A percentile compares a stretch with the other conserved stretches of the same genome.
These are phyloP conservation scores for Aspergillus sp. DNA, from an alignment of 2,329 filamentous ascomycete species.

Conservation along the genomic window DNA sequence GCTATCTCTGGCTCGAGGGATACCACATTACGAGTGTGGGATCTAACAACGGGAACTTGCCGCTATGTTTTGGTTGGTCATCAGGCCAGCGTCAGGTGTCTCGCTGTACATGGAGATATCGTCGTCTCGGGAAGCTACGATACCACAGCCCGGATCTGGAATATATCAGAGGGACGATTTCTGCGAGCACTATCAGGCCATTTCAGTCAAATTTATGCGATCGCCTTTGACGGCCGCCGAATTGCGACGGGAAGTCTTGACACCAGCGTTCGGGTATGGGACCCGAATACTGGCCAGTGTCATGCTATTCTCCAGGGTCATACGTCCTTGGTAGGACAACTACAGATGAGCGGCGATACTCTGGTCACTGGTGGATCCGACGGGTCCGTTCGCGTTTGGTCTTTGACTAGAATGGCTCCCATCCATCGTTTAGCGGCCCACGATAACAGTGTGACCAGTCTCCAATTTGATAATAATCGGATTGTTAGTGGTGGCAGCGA, in stretches of 20 bases:
- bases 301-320: constrained; percentile 93
- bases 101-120: constrained; percentile 94
- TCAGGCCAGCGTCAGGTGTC: constrained; percentile 89
- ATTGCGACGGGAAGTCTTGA: constrained; percentile 95
- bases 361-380: constrained; percentile 95
- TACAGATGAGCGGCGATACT: constrained; percentile 93
- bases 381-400: constrained; percentile 95
- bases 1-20: constrained; percentile 96
- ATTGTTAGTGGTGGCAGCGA: constrained; percentile 96
- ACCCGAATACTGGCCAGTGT: constrained; percentile 81
- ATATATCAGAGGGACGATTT: constrained; percentile 91
- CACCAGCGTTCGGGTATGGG: constrained; percentile 96
- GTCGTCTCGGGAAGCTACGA: constrained; percentile 99
- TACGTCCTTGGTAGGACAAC: constrained; percentile 91
- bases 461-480: constrained; percentile 94
- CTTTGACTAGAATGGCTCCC: constrained; percentile 80
- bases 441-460: constrained; percentile 95
- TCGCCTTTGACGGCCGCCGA: constrained; percentile 90
- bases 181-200: constrained; percentile 87
- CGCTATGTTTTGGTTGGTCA: constrained; percentile 91
- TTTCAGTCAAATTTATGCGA: constrained; percentile 98
- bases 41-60: constrained; percentile 83
- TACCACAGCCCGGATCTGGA: constrained; percentile 96
- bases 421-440: constrained; percentile 95
- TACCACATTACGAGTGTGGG: constrained; percentile 93